phyloP scores from a whole-genome alignment of 2,329 filamentous ascomycete species.

The Ceratocystiopsis minuta region DNA sequence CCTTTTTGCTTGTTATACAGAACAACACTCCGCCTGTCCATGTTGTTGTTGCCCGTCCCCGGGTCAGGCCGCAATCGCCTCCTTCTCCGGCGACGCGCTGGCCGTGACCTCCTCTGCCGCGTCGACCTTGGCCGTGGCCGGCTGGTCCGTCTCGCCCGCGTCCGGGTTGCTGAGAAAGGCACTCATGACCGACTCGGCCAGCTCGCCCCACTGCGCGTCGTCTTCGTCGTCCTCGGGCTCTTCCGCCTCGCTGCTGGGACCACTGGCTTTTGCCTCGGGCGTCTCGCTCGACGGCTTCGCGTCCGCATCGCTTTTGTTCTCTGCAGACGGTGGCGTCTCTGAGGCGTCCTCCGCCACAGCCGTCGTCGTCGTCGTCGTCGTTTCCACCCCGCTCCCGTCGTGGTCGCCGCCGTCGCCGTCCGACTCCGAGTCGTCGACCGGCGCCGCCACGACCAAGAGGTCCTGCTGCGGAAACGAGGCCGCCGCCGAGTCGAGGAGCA shows the following conservation, averaged over 20 bases:
- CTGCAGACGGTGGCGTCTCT: too few relatives aligned
- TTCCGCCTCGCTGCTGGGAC: too few relatives aligned
- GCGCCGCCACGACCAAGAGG: conserved; percentile 8
- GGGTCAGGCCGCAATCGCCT: too few relatives aligned
- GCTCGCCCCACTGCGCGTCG: conserved; percentile 4
- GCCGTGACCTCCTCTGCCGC: too few relatives aligned
- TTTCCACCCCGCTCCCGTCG: too few relatives aligned
- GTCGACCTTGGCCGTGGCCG: too few relatives aligned
- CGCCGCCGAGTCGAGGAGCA: neutral
- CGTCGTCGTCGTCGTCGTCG: neutral
- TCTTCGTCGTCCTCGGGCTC: neutral
- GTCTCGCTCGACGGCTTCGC: too few relatives aligned
- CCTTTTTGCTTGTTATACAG: too few relatives aligned
- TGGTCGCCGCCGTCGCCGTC: neutral
- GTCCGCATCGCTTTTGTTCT: neutral
- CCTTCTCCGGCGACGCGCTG: too few relatives aligned
- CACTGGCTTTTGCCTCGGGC: neutral
- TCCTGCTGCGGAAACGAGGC: conserved; percentile 3
- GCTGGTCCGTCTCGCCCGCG: neutral
- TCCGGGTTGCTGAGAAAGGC: neutral
- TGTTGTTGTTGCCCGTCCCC: too few relatives aligned
- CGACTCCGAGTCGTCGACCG: conserved; percentile 4
- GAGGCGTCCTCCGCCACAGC: too few relatives aligned
- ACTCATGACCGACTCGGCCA: conserved; percentile 4
- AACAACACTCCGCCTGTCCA: too few relatives aligned